Percentiles rank a stretch among this genome's conserved stretches.
Conservation (phyloP, 805 yeast species). For the Candida sithepensis region DNA sequence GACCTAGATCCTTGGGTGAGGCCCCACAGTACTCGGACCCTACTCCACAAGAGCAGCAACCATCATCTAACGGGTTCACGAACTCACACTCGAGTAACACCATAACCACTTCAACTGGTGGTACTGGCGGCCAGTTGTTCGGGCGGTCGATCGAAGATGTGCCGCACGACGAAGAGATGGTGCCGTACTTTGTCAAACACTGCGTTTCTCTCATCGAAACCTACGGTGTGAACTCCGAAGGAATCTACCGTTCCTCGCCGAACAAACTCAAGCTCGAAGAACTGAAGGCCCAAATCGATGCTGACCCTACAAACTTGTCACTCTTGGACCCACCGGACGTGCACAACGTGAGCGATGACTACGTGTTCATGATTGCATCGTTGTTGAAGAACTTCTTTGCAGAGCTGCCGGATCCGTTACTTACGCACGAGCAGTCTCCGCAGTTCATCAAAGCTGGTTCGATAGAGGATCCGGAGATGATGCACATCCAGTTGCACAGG, state of each 20-base stretch:
- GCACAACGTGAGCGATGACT: conserved; percentile 63
- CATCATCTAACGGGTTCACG: not conserved
- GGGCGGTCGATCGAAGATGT: conserved; percentile 83
- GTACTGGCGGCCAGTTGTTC: conserved; percentile 55
- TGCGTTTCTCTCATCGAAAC: conserved; percentile 84
- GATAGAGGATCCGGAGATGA: conserved; percentile 51
- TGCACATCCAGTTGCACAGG: conserved; percentile 79
- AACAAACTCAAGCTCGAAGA: conserved; percentile 71
- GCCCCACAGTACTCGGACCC: not conserved
- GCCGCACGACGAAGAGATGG: conserved; percentile 83
- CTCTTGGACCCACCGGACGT: conserved; percentile 53
- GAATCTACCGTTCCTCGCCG: conserved; percentile 85
- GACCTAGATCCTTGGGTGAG: conserved; percentile 23
- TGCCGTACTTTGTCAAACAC: conserved; percentile 84
- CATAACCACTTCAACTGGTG: too few species aligned
- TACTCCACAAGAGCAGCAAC: not conserved
- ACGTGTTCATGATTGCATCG: conserved; percentile 84
- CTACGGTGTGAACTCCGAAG: conserved; percentile 82
- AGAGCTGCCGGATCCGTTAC: conserved; percentile 80
- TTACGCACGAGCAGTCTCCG: conserved; percentile 59
- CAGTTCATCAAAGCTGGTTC: conserved; percentile 68
- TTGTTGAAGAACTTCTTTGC: conserved; percentile 80
- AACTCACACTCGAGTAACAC: not conserved
- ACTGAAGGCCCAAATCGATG: conserved; percentile 66
- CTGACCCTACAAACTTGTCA: conserved; percentile 62